phyloP scores from a whole-genome alignment of 1,284 basidiomycete species.

The Irpex lacteus region DNA sequence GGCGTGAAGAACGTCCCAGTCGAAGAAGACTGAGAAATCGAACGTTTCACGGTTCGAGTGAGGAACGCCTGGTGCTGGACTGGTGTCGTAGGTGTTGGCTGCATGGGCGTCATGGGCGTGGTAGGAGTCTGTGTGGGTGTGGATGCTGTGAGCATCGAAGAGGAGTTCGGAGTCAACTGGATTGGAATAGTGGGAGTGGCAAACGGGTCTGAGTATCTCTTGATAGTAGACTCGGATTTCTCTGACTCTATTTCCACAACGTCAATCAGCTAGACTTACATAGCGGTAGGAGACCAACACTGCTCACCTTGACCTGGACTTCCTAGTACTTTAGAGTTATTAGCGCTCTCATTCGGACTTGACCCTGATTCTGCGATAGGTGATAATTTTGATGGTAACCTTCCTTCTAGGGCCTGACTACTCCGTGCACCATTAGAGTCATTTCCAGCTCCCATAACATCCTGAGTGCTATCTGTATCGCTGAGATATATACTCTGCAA shows the following conservation, averaged over 20 bases:
- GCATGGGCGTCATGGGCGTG: not conserved
- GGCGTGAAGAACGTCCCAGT: constrained; percentile 36
- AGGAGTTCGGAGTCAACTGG: not conserved
- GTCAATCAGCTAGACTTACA: not conserved
- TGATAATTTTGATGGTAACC: not conserved
- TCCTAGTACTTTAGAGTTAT: not conserved
- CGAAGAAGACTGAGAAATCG: constrained; percentile 55
- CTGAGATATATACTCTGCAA: not conserved
- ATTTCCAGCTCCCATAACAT: not conserved
- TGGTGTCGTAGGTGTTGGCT: not conserved
- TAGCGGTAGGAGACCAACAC: not conserved
- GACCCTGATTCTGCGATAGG: not conserved
- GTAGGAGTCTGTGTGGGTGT: not conserved
- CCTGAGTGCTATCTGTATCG: not conserved
- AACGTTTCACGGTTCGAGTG: constrained; percentile 52
- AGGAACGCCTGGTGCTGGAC: constrained; percentile 39
- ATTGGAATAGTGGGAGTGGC: not conserved
- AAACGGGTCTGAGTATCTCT: not conserved
- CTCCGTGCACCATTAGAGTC: not conserved
- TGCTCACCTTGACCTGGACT: not conserved
- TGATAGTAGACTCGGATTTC: not conserved
- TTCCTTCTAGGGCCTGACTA: not conserved
- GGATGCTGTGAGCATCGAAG: not conserved
- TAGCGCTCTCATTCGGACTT: not conserved
- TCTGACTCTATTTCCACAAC: not conserved